Conservation (phyloP, 768 basidiomycete species). For the Boletus pseudo-olivaceus region DNA sequence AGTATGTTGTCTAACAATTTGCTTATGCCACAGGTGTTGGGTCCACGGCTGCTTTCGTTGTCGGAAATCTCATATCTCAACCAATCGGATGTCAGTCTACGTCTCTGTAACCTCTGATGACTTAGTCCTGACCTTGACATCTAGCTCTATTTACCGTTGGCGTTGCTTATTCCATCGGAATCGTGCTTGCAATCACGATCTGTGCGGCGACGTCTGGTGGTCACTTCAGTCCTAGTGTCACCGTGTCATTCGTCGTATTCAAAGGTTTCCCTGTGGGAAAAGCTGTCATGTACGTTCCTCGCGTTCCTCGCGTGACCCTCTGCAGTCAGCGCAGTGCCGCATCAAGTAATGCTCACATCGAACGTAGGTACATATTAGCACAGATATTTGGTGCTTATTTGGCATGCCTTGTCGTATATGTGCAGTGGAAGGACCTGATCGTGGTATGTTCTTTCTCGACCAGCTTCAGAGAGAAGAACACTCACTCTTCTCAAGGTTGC, state of each 20-base stretch:
- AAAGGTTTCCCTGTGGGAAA: constrained; percentile 53
- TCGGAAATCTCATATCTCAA: constrained; percentile 43
- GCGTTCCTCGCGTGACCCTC: constrained; percentile 17
- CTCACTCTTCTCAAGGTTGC: constrained; percentile 12
- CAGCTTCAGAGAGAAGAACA: constrained; percentile 18
- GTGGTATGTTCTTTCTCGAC: constrained; percentile 45
- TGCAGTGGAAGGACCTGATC: constrained; percentile 56
- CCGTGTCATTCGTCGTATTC: constrained; percentile 49
- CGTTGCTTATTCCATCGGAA: constrained; percentile 55
- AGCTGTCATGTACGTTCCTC: constrained; percentile 42
- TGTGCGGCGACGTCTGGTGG: constrained; percentile 55
- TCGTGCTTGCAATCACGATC: constrained; percentile 53
- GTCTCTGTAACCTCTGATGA: background rate
- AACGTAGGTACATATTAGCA: constrained; percentile 57
- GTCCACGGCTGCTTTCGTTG: constrained; percentile 46
- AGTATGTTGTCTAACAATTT: background rate
- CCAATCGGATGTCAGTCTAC: constrained; percentile 47
- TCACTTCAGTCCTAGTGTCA: constrained; percentile 65
- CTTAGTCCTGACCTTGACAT: background rate
- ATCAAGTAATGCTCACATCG: constrained; percentile 10
- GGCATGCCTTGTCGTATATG: constrained; percentile 57
- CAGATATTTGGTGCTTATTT: constrained; percentile 66
- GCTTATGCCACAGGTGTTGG: constrained; percentile 43
- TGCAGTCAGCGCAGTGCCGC: background rate
- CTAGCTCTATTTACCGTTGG: constrained; percentile 57